Evolutionary conservation across 2,329 filamentous ascomycete genomes (phyloP), one percentile per base, ranked within the genome.

Genomic region (Diplodia corticola): DNA sequence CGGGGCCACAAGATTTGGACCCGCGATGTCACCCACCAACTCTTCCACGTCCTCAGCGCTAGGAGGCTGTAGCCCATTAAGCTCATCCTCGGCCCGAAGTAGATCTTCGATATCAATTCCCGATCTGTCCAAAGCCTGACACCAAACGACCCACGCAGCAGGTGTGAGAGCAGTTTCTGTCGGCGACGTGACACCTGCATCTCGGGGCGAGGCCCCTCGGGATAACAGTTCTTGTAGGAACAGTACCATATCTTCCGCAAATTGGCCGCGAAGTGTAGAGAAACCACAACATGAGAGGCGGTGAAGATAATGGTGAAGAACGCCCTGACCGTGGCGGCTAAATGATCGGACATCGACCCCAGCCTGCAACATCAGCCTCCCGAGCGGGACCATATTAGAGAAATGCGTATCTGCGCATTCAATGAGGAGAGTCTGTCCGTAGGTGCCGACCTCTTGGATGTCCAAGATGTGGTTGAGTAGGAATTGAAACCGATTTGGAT

Each of bases 261-360:
- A 7, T n/a, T 15, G 5, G 5, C 13, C 22, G 3, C 17, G 12
- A 15, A 15, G 5, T 6, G 1, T 26, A 10, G 4, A 50, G 13
- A 12, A 2, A 3, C 4, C 5, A 17, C 48, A 50, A 15, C 3
- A 10, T 13, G 48, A 22, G 20, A 50, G 22, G 1, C 13, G 48
- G 10, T 5, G 9, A 26, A 22, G 12, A 2, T 22, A 10, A 17
- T 20, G 22, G 2, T 5, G 17, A 1, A 50, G 4, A 13, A 26
- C 20, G 10, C 22, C 20, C 3, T 12, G 0, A 0, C 48, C 12
- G 4, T 26, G 0, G 3, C 4, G 0, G 1, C 15, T 4, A 22
- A n/a, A 4, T 3, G 48, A 20, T 26, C 22, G 22, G 5, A 15
- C 4, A 50, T 50, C 13, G 3, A 12, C 48, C 6, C 20, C 20